Conservation (phyloP, 2,329 filamentous ascomycete genomes). For the Pyrenochaeta sp. region DNA sequence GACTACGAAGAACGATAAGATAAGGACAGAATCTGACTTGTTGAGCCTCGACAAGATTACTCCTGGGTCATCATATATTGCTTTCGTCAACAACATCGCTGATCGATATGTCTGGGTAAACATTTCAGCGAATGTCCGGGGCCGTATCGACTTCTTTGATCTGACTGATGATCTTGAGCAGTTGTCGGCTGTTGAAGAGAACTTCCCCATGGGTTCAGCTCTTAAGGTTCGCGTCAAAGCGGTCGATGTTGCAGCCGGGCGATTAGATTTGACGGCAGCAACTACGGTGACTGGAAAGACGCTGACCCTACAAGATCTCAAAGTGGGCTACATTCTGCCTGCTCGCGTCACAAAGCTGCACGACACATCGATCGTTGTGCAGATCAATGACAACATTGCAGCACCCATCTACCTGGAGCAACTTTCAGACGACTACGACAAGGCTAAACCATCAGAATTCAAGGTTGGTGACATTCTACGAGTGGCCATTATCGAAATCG, state of each 20-base stretch:
- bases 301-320: constrained; percentile 75
- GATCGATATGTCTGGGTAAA: constrained; percentile 89
- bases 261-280: constrained; percentile 83
- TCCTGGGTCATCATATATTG: constrained; percentile 75
- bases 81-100: constrained; percentile 89
- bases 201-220: constrained; percentile 91
- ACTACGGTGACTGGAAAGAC: constrained; percentile 65
- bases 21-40: constrained; percentile 65
- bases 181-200: constrained; percentile 75
- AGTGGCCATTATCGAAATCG: constrained; percentile 83
- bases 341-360: constrained; percentile 85
- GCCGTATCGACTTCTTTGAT: constrained; percentile 82
- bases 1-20: constrained; percentile 74
- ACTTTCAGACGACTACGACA: constrained; percentile 83
- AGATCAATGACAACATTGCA: constrained; percentile 80
- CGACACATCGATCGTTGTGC: constrained; percentile 83
- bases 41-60: constrained; percentile 77
- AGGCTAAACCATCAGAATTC: constrained; percentile 77
- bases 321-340: constrained; percentile 80
- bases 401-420: constrained; percentile 85
- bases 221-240: constrained; percentile 79
- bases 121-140: constrained; percentile 85
- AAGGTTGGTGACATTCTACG: constrained; percentile 87
- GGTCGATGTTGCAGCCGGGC: constrained; percentile 76
- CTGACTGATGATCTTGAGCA: constrained; percentile 86